phyloP scores from a whole-genome alignment of 2,329 filamentous ascomycete genomes.

The Trichoderma aggressivum region DNA sequence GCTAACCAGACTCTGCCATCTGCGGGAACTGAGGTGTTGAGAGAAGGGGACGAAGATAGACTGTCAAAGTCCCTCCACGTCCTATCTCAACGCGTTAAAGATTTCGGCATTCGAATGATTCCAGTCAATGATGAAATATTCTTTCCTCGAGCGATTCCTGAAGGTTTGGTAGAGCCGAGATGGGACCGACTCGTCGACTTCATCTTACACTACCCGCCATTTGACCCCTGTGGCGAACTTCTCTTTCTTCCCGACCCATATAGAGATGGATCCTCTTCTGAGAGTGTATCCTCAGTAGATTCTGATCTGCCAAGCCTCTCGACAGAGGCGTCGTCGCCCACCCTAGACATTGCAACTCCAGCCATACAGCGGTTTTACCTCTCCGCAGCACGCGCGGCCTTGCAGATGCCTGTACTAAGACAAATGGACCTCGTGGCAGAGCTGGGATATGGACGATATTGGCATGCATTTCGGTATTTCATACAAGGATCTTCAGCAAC shows the following conservation, averaged over 20 bases:
- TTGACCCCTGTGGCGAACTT: background rate
- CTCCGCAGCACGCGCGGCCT: background rate
- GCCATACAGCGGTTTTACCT: slow-evolving; percentile 1
- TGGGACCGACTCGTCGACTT: background rate
- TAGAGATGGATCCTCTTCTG: background rate
- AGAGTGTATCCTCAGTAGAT: too few relatives aligned
- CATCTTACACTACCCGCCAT: background rate
- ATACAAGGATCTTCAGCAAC: background rate
- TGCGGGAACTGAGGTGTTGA: background rate
- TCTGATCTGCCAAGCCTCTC: background rate
- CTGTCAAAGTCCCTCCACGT: background rate
- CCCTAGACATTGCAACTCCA: background rate
- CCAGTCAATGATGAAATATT: background rate
- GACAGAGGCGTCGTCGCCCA: background rate
- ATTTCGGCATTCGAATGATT: background rate
- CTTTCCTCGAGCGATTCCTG: background rate
- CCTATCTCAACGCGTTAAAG: background rate
- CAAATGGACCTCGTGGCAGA: background rate
- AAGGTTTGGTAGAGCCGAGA: background rate
- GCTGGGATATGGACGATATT: background rate
- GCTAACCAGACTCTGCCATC: background rate
- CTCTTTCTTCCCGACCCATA: background rate
- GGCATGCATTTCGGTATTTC: background rate
- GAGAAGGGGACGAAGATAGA: background rate
- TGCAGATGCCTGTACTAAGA: background rate